Evolutionary conservation across 768 basidiomycete species (phyloP), one percentile per base, ranked within the genome.

Genomic region (Hygrocybe coccinea): DNA sequence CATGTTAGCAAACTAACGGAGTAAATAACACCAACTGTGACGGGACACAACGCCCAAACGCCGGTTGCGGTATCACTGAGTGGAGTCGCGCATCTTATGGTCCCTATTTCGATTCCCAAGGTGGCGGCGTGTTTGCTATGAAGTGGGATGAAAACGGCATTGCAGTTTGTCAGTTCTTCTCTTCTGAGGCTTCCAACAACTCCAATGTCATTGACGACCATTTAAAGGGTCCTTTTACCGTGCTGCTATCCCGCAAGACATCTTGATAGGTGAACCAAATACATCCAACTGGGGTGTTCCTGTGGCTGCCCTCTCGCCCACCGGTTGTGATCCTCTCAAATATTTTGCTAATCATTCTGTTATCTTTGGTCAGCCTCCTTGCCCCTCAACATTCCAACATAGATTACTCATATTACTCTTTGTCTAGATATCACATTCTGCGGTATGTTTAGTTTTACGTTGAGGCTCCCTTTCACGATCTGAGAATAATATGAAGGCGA

Each of bases 101-200:
- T 0, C 84, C 86, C 36, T 80, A 79, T 51, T 93, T 93, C 65
- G 91, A 93, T 58, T 77, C 78, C 1, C 83, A 82, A 64, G 82
- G 86, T 9, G 92, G 92, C 4, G 92, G 92, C 2, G 84, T 91
- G 2, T 93, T 90, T 65, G 90, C 84, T 1, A 91, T 91, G 88
- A 86, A 87, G 62, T 94, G 92, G 92, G 88, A 92, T 64, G 79
- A 83, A 56, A 77, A 75, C 57, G 83, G 84, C 1, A 89, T 91
- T 54, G 80, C 83, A 38, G 79, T 89, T 59, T 91, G 89, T 91
- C 58, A 67, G 88, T 75, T n/a, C 8, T 35, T 12, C 44, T 33
- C 14, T 24, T 50, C 10, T 38, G 5, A 11, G 5, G 17, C 25
- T 11, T 43, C 6, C 7, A 33, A 4, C 10, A 3, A 34, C 33